These are phyloP conservation scores for Colletotrichum zoysiae DNA, from an alignment of 2,329 filamentous ascomycete genomes.

Conservation along the genomic window DNA sequence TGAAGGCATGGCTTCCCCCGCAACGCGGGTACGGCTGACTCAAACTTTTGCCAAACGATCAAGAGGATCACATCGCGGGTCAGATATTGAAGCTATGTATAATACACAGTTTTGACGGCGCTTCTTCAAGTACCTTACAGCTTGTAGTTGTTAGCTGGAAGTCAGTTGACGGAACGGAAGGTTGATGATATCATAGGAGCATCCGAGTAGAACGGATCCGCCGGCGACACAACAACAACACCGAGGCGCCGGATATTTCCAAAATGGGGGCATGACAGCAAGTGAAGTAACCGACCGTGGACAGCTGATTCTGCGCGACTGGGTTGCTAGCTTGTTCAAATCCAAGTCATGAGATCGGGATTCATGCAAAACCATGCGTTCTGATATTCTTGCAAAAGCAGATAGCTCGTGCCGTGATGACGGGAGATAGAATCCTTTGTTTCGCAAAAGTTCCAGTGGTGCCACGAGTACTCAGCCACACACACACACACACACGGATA, in stretches of 20 bases:
- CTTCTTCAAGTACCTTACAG: too few relatives aligned
- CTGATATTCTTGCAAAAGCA: background rate
- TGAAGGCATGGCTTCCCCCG: constrained; percentile 5
- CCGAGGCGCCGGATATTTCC: background rate
- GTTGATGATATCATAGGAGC: too few relatives aligned
- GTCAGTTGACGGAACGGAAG: too few relatives aligned
- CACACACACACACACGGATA: background rate
- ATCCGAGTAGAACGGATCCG: too few relatives aligned
- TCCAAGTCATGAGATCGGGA: background rate
- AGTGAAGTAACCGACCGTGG: background rate
- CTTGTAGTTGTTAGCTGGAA: too few relatives aligned
- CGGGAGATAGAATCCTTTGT: too few relatives aligned
- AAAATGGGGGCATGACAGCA: background rate
- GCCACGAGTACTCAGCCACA: background rate
- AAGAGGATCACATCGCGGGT: background rate
- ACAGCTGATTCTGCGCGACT: too few relatives aligned
- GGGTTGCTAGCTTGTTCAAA: background rate
- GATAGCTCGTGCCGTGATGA: background rate
- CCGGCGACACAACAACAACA: background rate
- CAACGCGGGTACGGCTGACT: background rate
- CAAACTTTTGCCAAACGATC: constrained; percentile 9
- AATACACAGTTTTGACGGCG: background rate
- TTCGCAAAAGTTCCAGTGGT: background rate
- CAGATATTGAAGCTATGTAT: background rate
- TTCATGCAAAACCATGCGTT: background rate